phyloP scores from a whole-genome alignment of 345 rosid genomes.

The Populus deltoides region DNA sequence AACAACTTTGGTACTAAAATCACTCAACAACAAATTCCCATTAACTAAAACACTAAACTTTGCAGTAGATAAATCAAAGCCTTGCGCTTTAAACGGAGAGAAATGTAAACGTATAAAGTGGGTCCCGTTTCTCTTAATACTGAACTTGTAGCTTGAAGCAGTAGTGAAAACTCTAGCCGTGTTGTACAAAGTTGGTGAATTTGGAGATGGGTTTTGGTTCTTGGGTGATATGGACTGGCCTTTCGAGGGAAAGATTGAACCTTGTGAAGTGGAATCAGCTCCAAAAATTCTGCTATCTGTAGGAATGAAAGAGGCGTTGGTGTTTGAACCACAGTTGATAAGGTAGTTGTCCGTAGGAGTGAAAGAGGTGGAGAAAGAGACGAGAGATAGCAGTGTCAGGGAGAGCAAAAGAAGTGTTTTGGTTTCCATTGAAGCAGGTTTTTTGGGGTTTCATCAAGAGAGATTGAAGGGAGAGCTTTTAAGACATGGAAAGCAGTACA shows the following conservation, averaged over 20 bases:
- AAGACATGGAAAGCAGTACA: background rate
- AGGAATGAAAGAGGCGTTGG: conserved; percentile 40
- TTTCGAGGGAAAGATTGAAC: conserved; percentile 36
- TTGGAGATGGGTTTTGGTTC: conserved; percentile 50
- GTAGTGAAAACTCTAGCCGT: conserved; percentile 63
- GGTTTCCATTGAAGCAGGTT: conserved; percentile 33
- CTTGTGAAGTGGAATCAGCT: conserved; percentile 49
- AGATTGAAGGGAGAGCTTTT: background rate
- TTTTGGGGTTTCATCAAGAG: background rate
- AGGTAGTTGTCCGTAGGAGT: conserved; percentile 75
- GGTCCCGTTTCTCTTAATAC: conserved; percentile 43
- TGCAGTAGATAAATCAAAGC: conserved; percentile 46
- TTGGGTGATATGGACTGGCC: conserved; percentile 49
- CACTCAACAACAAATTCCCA: conserved; percentile 46
- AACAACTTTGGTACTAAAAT: conserved; percentile 35
- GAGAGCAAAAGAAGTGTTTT: conserved; percentile 25
- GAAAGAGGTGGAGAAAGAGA: conserved; percentile 38
- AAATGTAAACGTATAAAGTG: conserved; percentile 93
- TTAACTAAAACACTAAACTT: conserved; percentile 53
- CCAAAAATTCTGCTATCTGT: conserved; percentile 52
- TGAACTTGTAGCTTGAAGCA: conserved; percentile 46
- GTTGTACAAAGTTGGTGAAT: conserved; percentile 50
- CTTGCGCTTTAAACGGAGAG: conserved; percentile 62
- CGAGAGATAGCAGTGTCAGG: conserved; percentile 27
- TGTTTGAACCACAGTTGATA: conserved; percentile 64